Evolutionary conservation across 345 rosid species (phyloP).

Genomic region (Populus pruinosa): DNA sequence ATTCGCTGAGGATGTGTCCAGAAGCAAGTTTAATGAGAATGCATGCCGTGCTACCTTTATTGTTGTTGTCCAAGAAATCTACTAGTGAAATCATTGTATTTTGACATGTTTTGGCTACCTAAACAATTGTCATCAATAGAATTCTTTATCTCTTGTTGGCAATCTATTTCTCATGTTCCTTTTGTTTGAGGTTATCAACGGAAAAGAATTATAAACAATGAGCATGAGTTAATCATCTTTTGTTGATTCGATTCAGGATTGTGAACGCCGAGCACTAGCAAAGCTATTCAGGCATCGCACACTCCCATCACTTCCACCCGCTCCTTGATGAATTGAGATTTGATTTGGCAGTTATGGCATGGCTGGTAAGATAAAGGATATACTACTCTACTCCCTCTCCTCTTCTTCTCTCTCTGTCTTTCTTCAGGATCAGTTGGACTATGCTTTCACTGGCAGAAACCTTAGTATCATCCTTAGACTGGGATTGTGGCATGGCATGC

Average conservation of each 20-base stretch:
- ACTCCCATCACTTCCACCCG: conserved; percentile 32
- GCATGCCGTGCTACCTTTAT: background rate
- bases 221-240: background rate
- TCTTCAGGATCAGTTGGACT: background rate
- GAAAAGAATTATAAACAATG: background rate
- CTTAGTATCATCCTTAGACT: too few species aligned
- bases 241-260: conserved; percentile 48
- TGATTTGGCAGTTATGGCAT: background rate
- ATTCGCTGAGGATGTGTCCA: background rate
- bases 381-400: background rate
- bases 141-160: background rate
- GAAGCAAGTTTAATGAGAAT: background rate
- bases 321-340: conserved; percentile 24
- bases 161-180: background rate
- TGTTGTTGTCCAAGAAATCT: background rate
- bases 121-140: background rate
- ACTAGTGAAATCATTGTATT: background rate
- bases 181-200: conserved; percentile 5
- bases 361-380: conserved; percentile 26
- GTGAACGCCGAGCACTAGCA: conserved; percentile 73
- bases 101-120: background rate
- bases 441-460: background rate
- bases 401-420: background rate
- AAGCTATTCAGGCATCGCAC: conserved; percentile 64
- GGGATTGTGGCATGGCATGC: background rate